Conservation (phyloP, 176 grass and related monocot species). For the Luzula sylvatica region DNA sequence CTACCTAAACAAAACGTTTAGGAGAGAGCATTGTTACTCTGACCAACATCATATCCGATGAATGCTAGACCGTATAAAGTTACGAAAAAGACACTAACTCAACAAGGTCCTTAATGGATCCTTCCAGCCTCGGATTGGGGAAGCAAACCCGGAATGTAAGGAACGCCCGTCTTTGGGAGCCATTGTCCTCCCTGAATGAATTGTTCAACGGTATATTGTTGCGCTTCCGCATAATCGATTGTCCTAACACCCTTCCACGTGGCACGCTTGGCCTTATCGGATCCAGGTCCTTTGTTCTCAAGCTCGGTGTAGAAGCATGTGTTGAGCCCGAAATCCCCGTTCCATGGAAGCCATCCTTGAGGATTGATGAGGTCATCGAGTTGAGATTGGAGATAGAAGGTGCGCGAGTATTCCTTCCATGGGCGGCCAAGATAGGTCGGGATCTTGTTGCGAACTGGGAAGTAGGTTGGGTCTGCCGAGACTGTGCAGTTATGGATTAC, state of each 20-base stretch:
- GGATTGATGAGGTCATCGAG: slow-evolving; percentile 59
- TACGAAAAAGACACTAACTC: background rate
- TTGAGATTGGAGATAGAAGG: slow-evolving; percentile 62
- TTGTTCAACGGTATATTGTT: slow-evolving; percentile 42
- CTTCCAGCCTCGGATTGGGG: slow-evolving; percentile 29
- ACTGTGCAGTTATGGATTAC: slow-evolving; percentile 79
- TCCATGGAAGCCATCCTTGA: slow-evolving; percentile 63
- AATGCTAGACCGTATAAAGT: too few species aligned
- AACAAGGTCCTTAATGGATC: slow-evolving; percentile 25
- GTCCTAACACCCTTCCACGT: slow-evolving; percentile 71
- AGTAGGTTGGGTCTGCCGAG: slow-evolving; percentile 37
- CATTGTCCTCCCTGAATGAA: slow-evolving; percentile 65
- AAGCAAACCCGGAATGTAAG: slow-evolving; percentile 44
- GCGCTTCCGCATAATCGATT: slow-evolving; percentile 32
- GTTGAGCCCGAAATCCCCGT: slow-evolving; percentile 44
- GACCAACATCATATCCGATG: too few species aligned
- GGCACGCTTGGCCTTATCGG: slow-evolving; percentile 48
- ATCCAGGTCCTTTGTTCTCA: slow-evolving; percentile 54
- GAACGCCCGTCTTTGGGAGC: slow-evolving; percentile 49
- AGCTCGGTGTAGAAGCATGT: slow-evolving; percentile 88
- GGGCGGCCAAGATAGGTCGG: slow-evolving; percentile 64
- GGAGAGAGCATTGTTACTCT: too few species aligned
- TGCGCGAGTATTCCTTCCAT: slow-evolving; percentile 80
- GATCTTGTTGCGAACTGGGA: slow-evolving; percentile 18
- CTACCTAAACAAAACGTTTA: too few species aligned